Conservation (phyloP, 1,284 basidiomycete species). For the Sporisorium reilianum region DNA sequence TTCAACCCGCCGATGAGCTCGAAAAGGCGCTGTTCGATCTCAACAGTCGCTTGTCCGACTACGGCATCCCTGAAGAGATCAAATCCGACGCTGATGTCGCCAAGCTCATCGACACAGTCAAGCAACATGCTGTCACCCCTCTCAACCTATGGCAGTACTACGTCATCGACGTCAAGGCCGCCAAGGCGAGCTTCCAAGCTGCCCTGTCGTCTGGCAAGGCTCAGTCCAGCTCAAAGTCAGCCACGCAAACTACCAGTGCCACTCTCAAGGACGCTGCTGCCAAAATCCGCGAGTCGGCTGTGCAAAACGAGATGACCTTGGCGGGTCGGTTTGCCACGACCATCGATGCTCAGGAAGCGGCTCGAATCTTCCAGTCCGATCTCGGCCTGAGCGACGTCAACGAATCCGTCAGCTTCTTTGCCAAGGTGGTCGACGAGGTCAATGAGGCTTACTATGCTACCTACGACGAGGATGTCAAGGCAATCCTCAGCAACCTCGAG, state of each 20-base stretch:
- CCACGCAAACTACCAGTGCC: not conserved
- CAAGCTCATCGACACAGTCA: constrained; percentile 54
- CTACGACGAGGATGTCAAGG: constrained; percentile 63
- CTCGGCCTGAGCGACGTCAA: constrained; percentile 29
- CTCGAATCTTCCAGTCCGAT: constrained; percentile 36
- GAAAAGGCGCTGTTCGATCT: constrained; percentile 55
- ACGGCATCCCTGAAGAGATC: constrained; percentile 51
- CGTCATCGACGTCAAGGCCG: constrained; percentile 52
- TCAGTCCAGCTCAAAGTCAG: constrained; percentile 13
- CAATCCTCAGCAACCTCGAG: constrained; percentile 55
- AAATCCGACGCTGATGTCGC: constrained; percentile 50
- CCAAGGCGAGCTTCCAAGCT: constrained; percentile 37
- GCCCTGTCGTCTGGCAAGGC: constrained; percentile 23
- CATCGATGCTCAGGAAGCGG: constrained; percentile 43
- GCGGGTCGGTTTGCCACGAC: constrained; percentile 51
- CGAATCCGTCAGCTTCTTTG: constrained; percentile 34
- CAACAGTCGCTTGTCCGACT: constrained; percentile 35
- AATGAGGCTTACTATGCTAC: constrained; percentile 52
- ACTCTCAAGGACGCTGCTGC: constrained; percentile 32
- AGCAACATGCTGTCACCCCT: constrained; percentile 47
- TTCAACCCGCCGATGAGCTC: constrained; percentile 62
- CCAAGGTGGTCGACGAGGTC: constrained; percentile 51
- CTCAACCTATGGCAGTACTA: constrained; percentile 66
- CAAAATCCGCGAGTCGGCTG: constrained; percentile 42
- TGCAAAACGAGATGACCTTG: constrained; percentile 55